These are phyloP conservation scores for Fusarium sp. DNA, from an alignment of 2,329 filamentous ascomycete species.

Conservation along the genomic window DNA sequence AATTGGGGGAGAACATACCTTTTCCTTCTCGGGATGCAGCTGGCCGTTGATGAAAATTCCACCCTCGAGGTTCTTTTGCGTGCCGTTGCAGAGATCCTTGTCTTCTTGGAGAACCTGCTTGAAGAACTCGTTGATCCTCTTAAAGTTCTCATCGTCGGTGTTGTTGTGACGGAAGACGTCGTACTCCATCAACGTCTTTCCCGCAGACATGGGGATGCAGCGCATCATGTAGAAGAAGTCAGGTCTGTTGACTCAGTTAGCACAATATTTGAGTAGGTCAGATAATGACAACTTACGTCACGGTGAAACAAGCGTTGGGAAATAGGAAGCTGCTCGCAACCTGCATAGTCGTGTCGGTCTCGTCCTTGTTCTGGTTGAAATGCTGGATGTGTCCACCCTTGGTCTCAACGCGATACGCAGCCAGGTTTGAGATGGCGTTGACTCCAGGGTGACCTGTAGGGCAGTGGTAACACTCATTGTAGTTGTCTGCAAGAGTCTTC, in stretches of 20 bases:
- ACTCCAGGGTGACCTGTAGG: slow-evolving; percentile 69
- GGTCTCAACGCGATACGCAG: slow-evolving; percentile 63
- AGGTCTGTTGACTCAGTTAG: neutral
- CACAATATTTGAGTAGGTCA: neutral
- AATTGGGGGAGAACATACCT: neutral
- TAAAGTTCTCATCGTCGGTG: slow-evolving; percentile 67
- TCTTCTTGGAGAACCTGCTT: slow-evolving; percentile 73
- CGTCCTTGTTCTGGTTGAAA: slow-evolving; percentile 51
- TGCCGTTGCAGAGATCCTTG: slow-evolving; percentile 69
- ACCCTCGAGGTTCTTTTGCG: slow-evolving; percentile 70
- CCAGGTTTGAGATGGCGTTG: slow-evolving; percentile 52
- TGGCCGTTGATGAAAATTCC: slow-evolving; percentile 72
- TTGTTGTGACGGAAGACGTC: slow-evolving; percentile 71
- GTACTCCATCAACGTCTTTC: slow-evolving; percentile 66
- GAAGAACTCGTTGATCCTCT: slow-evolving; percentile 68
- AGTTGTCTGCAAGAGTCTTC: slow-evolving; percentile 71
- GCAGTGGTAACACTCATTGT: slow-evolving; percentile 74
- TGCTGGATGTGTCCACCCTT: slow-evolving; percentile 62
- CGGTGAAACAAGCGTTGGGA: slow-evolving; percentile 13
- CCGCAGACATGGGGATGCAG: slow-evolving; percentile 66
- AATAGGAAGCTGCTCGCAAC: slow-evolving; percentile 16
- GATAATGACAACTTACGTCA: neutral
- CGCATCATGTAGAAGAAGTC: slow-evolving; percentile 73
- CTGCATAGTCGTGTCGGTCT: neutral
- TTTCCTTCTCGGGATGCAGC: slow-evolving; percentile 63